Conservation (phyloP, 805 yeast genomes). For the Kluyveromyces starmeri region DNA sequence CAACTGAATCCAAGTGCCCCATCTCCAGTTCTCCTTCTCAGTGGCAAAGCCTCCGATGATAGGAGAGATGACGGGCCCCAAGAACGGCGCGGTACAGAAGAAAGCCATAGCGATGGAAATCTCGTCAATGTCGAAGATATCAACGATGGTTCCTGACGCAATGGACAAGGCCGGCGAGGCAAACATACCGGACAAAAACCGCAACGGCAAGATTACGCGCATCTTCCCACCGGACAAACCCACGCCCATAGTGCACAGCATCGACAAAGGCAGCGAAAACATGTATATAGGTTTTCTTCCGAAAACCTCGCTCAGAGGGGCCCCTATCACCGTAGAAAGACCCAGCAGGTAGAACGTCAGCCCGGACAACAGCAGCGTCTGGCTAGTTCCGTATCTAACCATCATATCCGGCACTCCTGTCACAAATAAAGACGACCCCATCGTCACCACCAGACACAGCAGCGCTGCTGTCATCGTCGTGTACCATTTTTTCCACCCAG, state of each 20-base stretch:
- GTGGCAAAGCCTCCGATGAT: constrained; percentile 67
- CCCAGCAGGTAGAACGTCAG: constrained; percentile 63
- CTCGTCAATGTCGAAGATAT: constrained; percentile 60
- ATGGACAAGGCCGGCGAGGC: constrained; percentile 80
- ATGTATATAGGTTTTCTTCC: constrained; percentile 60
- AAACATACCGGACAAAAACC: constrained; percentile 67
- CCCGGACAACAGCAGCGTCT: constrained; percentile 58
- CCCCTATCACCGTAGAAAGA: constrained; percentile 63
- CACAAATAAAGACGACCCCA: constrained; percentile 68
- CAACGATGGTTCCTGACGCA: constrained; percentile 78
- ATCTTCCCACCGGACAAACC: constrained; percentile 53
- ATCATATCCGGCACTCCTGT: constrained; percentile 52
- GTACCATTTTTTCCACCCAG: constrained; percentile 52
- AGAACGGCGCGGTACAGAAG: constrained; percentile 71
- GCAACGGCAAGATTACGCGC: constrained; percentile 50
- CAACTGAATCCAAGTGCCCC: constrained; percentile 65
- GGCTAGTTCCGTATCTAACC: constrained; percentile 40
- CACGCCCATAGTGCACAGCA: constrained; percentile 68
- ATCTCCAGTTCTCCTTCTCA: constrained; percentile 52
- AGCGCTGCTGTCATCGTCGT: constrained; percentile 56
- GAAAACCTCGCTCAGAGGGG: constrained; percentile 61
- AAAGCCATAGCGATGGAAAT: constrained; percentile 66
- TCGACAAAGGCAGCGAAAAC: constrained; percentile 52
- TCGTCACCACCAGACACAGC: constrained; percentile 58
- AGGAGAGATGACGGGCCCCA: constrained; percentile 76